These are phyloP conservation scores for Orychophragmus violaceus DNA, from an alignment of 345 rosid genomes.

Conservation along the genomic window DNA sequence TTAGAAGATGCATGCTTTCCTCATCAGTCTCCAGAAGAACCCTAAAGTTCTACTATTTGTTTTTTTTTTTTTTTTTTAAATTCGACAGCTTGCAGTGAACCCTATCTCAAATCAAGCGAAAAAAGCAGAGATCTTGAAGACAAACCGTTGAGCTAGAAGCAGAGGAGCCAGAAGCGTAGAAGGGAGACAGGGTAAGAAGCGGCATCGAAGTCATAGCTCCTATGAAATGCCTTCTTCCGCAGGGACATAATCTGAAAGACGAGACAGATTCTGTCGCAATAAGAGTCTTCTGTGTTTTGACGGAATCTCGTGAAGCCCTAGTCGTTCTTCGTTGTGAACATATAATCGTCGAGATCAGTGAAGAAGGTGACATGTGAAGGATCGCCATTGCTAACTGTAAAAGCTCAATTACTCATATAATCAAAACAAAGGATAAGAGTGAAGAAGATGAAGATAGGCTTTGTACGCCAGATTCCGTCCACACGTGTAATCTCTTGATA, in stretches of 20 bases:
- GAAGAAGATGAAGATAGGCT: neutral
- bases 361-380: neutral
- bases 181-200: conserved; percentile 37
- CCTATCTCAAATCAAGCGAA: neutral
- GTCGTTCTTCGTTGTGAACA: conserved; percentile 1
- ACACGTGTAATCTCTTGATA: neutral
- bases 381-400: neutral
- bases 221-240: conserved; percentile 52
- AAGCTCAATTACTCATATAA: neutral
- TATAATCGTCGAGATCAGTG: neutral
- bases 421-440: neutral
- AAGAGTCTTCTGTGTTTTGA: conserved; percentile 6
- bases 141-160: conserved; percentile 47
- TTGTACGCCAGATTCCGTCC: too few relatives aligned
- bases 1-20: neutral
- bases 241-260: conserved; percentile 31
- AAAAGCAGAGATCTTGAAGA: neutral
- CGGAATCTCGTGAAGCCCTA: neutral
- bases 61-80: neutral
- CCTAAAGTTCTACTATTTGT: neutral
- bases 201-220: conserved; percentile 34
- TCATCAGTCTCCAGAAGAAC: neutral
- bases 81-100: too few relatives aligned
- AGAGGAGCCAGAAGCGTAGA: too few relatives aligned
- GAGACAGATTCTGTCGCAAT: neutral